A percentile compares a stretch with the other conserved stretches of the same genome.
These are phyloP conservation scores for Agaricus subrufescens DNA, from an alignment of 768 basidiomycete species.

Conservation along the genomic window DNA sequence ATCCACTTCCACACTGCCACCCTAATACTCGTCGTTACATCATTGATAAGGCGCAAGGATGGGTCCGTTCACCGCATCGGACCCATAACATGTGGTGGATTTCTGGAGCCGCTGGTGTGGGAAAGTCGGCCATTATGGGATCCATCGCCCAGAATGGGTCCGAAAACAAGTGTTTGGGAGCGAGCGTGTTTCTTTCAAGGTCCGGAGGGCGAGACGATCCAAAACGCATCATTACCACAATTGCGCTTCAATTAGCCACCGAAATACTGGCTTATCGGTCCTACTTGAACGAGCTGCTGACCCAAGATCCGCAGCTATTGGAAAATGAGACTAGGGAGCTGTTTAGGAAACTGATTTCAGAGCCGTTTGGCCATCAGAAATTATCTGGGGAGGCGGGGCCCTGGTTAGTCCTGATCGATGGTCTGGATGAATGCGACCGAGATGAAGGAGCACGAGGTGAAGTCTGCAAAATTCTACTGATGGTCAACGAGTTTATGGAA, in stretches of 20 bases:
- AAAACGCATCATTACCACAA: background rate
- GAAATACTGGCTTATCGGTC: background rate
- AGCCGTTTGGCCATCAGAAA: background rate
- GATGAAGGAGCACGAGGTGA: background rate
- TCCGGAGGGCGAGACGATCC: background rate
- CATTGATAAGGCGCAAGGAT: background rate
- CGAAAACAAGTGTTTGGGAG: background rate
- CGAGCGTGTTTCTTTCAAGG: slow-evolving; percentile 1
- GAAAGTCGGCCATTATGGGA: slow-evolving; percentile 1
- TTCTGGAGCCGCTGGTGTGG: slow-evolving; percentile 3
- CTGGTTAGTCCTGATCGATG: slow-evolving; percentile 2
- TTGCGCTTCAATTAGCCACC: background rate
- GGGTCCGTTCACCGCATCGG: background rate
- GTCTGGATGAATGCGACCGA: slow-evolving; percentile 1
- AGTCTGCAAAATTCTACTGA: background rate
- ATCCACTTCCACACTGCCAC: background rate
- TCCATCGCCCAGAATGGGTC: background rate
- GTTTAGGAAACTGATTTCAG: background rate
- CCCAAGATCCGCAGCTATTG: background rate
- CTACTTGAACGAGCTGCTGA: background rate
- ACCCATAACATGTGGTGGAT: background rate
- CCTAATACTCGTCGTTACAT: background rate
- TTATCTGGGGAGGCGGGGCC: background rate
- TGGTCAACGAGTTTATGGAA: background rate
- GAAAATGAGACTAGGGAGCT: background rate